Percentiles rank a stretch among this genome's conserved stretches.
phyloP scores from a whole-genome alignment of 2,329 filamentous ascomycete genomes.

The Clarireedia hainanense region DNA sequence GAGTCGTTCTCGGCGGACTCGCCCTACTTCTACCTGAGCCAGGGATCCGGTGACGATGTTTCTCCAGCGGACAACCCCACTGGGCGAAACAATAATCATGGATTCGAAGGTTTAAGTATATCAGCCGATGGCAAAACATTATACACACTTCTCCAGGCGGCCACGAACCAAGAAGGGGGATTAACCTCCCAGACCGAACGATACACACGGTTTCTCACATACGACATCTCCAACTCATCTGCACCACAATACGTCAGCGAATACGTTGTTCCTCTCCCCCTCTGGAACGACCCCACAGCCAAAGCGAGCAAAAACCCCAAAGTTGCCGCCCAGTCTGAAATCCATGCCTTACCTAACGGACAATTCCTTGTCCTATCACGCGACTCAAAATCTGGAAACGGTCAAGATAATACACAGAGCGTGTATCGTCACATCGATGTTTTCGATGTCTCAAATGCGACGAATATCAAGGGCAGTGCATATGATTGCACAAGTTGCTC shows the following conservation, averaged over 20 bases:
- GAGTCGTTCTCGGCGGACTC: conserved; percentile 57
- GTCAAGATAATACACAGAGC: conserved; percentile 42
- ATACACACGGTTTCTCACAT: conserved; percentile 55
- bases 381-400: conserved; percentile 53
- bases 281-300: conserved; percentile 41
- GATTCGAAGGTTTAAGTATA: conserved; percentile 63
- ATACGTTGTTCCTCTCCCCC: conserved; percentile 58
- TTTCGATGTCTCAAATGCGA: conserved; percentile 54
- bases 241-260: conserved; percentile 46
- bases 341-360: conserved; percentile 53
- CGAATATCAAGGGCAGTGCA: conserved; percentile 45
- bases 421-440: conserved; percentile 63
- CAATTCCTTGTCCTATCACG: conserved; percentile 62
- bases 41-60: conserved; percentile 34
- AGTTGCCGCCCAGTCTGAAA: conserved; percentile 60
- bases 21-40: conserved; percentile 48
- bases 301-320: conserved; percentile 37
- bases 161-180: conserved; percentile 54
- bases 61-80: conserved; percentile 48
- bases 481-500: conserved; percentile 33
- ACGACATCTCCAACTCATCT: conserved; percentile 44
- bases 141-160: conserved; percentile 59
- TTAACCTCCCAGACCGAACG: conserved; percentile 44
- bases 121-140: conserved; percentile 54
- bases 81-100: conserved; percentile 65